These are phyloP conservation scores for Spizellomyces punctatus DNA, from an alignment of 192 early-diverging fungal species.

Conservation along the genomic window DNA sequence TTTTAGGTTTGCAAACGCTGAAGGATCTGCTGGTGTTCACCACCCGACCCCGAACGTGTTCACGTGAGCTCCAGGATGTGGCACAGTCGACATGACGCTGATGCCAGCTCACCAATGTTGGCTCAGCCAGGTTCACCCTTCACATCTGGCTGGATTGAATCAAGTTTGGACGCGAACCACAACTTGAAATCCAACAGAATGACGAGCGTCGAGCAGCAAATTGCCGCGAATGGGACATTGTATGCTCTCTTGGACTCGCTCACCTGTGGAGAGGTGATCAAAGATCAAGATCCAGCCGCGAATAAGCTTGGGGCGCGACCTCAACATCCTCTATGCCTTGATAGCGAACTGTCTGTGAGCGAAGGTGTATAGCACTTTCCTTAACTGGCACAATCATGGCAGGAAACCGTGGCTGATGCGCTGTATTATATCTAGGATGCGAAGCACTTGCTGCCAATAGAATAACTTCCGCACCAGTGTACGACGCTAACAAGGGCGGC, in stretches of 20 bases:
- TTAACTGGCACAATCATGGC: not conserved
- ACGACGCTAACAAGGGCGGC: constrained; percentile 40
- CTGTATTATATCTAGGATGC: constrained; percentile 29
- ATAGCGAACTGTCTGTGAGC: constrained; percentile 46
- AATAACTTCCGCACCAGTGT: constrained; percentile 54
- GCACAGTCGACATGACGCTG: not conserved
- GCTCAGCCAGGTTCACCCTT: too few species aligned
- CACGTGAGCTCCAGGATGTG: not conserved
- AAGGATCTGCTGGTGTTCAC: too few species aligned
- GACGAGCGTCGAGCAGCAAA: too few species aligned
- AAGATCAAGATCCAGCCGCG: not conserved
- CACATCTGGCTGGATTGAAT: too few species aligned
- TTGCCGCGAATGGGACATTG: constrained; percentile 12
- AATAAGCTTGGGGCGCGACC: constrained; percentile 16
- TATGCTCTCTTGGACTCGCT: constrained; percentile 16
- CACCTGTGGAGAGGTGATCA: constrained; percentile 28
- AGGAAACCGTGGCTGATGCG: not conserved
- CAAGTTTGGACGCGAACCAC: too few species aligned
- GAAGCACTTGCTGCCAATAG: constrained; percentile 46
- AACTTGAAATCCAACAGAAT: too few species aligned
- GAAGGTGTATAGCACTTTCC: constrained; percentile 34
- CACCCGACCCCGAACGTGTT: too few species aligned
- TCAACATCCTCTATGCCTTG: constrained; percentile 46
- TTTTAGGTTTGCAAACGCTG: too few species aligned
- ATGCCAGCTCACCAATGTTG: not conserved